phyloP scores from a whole-genome alignment of 2,329 filamentous ascomycete genomes.

The Capronia americana region DNA sequence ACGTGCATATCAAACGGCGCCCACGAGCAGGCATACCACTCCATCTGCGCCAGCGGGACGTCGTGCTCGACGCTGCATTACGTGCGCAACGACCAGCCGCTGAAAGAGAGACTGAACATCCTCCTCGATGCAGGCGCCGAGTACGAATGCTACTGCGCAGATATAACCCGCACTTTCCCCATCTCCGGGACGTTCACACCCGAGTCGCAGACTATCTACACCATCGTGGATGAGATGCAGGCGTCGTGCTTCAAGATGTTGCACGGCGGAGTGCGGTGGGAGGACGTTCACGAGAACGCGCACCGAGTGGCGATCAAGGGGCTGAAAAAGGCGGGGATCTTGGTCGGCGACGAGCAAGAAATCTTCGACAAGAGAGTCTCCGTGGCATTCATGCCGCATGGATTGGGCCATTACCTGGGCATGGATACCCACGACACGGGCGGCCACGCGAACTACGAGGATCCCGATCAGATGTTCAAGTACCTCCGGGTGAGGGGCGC shows the following conservation, averaged over 20 bases:
- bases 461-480: constrained; percentile 82
- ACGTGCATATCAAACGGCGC: constrained; percentile 75
- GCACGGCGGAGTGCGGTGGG: constrained; percentile 72
- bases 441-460: constrained; percentile 76
- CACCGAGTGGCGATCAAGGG: constrained; percentile 74
- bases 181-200: constrained; percentile 71
- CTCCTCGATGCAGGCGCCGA: constrained; percentile 89
- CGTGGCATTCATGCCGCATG: constrained; percentile 89
- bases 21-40: constrained; percentile 79
- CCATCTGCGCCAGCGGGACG: constrained; percentile 84
- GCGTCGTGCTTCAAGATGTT: constrained; percentile 72
- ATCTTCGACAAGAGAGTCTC: constrained; percentile 81
- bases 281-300: constrained; percentile 74
- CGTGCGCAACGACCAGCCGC: constrained; percentile 74
- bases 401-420: constrained; percentile 86
- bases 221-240: constrained; percentile 82
- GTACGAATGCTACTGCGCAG: constrained; percentile 82
- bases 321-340: constrained; percentile 72
- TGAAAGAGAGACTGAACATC: constrained; percentile 73
- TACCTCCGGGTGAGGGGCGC: constrained; percentile 81
- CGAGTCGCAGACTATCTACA: constrained; percentile 76
- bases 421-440: constrained; percentile 92
- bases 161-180: constrained; percentile 88
- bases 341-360: constrained; percentile 71
- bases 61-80: constrained; percentile 91